Percentiles rank a stretch among this genome's conserved stretches.
Evolutionary conservation across 1,284 basidiomycete genomes (phyloP).

Genomic region (Pyrrhoderma noxium): DNA sequence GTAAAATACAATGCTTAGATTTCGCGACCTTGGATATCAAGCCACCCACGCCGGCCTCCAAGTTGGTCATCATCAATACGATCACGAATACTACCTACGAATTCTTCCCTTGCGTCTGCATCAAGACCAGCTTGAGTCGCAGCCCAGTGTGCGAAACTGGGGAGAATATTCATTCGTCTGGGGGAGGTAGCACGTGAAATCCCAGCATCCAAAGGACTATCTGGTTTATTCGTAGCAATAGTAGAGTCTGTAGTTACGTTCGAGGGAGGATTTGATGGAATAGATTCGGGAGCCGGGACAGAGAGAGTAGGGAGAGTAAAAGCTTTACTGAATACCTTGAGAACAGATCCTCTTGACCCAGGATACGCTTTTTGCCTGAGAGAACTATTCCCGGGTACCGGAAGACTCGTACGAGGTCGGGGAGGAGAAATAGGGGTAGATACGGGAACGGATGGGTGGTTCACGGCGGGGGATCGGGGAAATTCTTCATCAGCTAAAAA

Average conservation of each 20-base stretch:
- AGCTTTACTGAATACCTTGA: constrained; percentile 13
- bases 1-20: background rate
- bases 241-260: background rate
- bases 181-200: constrained; percentile 7
- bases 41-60: background rate
- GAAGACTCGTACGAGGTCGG: background rate
- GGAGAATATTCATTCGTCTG: constrained; percentile 5
- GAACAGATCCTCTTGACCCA: constrained; percentile 7
- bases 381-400: background rate
- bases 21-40: background rate
- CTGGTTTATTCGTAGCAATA: background rate
- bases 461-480: background rate
- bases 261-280: background rate
- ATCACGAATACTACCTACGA: constrained; percentile 15
- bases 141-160: constrained; percentile 16
- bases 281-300: constrained; percentile 1
- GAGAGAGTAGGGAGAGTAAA: constrained; percentile 13
- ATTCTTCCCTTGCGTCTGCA: constrained; percentile 10
- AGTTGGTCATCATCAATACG: constrained; percentile 9
- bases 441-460: background rate
- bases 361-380: constrained; percentile 11
- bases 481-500: constrained; percentile 45
- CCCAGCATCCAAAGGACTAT: background rate
- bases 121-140: constrained; percentile 15
- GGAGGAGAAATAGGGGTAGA: constrained; percentile 12